phyloP scores from a whole-genome alignment of 345 rosid genomes.

The Hibiscus syriacus region DNA sequence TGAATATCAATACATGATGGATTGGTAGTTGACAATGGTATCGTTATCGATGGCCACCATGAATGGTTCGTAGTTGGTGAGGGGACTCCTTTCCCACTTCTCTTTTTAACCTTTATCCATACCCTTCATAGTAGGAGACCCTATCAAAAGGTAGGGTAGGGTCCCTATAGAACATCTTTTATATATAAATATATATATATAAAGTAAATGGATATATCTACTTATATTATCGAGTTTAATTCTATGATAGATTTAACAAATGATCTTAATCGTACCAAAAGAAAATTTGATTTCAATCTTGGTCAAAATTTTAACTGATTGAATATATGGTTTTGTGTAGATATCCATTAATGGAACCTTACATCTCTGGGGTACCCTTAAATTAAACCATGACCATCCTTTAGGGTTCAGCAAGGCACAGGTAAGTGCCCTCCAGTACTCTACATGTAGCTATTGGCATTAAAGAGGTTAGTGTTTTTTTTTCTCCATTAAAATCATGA shows the following conservation, averaged over 20 bases:
- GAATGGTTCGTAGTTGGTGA: conserved; percentile 2
- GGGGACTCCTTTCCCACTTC: background rate
- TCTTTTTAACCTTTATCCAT: background rate
- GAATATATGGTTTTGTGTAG: background rate
- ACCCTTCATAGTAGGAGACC: background rate
- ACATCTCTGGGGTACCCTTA: background rate
- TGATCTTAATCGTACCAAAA: no score
- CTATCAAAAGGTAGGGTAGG: background rate
- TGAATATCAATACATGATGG: background rate
- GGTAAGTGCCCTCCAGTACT: background rate
- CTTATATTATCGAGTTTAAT: no score
- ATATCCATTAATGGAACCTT: conserved; percentile 3
- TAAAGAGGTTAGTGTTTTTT: background rate
- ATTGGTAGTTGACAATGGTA: conserved; percentile 11
- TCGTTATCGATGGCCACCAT: conserved; percentile 4
- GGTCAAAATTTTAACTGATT: no score
- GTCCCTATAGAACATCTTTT: background rate
- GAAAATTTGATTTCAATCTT: no score
- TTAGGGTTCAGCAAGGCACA: background rate
- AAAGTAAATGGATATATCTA: no score
- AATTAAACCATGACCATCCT: conserved; percentile 3
- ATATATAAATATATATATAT: no score
- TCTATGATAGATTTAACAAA: no score
- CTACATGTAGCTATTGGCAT: background rate
- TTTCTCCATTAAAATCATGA: background rate